A percentile compares a stretch with the other conserved stretches of the same genome.
These are phyloP conservation scores for Dichomitus squalens DNA, from an alignment of 1,284 basidiomycete species.

Conservation along the genomic window DNA sequence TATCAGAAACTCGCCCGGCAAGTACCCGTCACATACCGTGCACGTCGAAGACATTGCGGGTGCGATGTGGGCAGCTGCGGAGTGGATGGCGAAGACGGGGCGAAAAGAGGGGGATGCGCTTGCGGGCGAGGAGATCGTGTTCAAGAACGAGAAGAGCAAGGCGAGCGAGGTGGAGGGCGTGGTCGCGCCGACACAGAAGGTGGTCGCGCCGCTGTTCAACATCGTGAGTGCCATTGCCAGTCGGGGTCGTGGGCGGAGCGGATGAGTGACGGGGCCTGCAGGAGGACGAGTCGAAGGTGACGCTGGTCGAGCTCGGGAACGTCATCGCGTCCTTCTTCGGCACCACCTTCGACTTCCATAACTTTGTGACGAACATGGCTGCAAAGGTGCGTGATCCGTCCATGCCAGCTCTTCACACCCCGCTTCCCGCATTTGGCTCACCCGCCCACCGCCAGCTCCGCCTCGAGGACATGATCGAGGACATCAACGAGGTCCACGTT, in stretches of 20 bases:
- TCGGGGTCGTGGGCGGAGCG: background rate
- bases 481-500: constrained; percentile 89
- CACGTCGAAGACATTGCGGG: constrained; percentile 81
- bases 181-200: constrained; percentile 55
- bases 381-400: constrained; percentile 59
- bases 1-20: constrained; percentile 74
- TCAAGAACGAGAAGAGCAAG: constrained; percentile 74
- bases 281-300: constrained; percentile 83
- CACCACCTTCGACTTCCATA: constrained; percentile 86
- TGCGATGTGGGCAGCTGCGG: constrained; percentile 72
- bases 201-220: constrained; percentile 81
- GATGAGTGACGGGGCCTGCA: constrained; percentile 30
- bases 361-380: constrained; percentile 67
- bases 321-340: constrained; percentile 77
- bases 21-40: constrained; percentile 78
- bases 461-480: constrained; percentile 76
- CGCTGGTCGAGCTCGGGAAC: constrained; percentile 74
- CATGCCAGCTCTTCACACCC: constrained; percentile 14
- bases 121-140: constrained; percentile 71
- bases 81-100: constrained; percentile 69
- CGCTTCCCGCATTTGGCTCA: background rate
- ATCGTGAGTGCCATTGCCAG: constrained; percentile 49
- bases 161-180: constrained; percentile 62
- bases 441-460: constrained; percentile 40
- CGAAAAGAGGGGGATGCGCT: constrained; percentile 60